These are phyloP conservation scores for Starmerella stellata DNA, from an alignment of 805 yeast species.

Conservation along the genomic window DNA sequence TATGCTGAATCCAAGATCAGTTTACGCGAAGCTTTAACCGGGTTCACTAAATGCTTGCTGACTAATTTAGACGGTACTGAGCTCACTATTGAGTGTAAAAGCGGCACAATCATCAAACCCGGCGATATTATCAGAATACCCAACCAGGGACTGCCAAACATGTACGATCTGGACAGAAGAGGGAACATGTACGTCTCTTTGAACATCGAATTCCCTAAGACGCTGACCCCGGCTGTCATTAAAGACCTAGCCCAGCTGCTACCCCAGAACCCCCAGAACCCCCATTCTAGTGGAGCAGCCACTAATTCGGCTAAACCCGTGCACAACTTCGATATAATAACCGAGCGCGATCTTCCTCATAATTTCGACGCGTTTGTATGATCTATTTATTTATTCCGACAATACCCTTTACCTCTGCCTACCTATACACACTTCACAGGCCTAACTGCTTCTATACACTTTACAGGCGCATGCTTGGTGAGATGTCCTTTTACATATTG, in stretches of 20 bases:
- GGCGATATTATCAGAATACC: conserved; percentile 12
- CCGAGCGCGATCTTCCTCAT: conserved; percentile 6
- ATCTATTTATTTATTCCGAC: too few relatives aligned
- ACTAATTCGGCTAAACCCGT: too few relatives aligned
- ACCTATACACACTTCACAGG: too few relatives aligned
- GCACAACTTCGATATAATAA: too few relatives aligned
- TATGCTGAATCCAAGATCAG: conserved; percentile 42
- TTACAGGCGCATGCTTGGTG: too few relatives aligned
- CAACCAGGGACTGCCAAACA: conserved; percentile 14
- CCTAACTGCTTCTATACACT: too few relatives aligned
- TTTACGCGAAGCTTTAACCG: conserved; percentile 68
- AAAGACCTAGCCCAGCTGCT: conserved; percentile 8
- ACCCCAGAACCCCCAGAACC: too few relatives aligned
- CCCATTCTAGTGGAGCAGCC: too few relatives aligned
- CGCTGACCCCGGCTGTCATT: conserved; percentile 7
- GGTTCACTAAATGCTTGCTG: conserved; percentile 46
- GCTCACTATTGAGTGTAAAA: conserved; percentile 42
- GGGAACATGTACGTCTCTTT: conserved; percentile 16
- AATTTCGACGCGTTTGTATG: too few relatives aligned
- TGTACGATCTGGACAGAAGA: conserved; percentile 2
- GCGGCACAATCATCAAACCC: conserved; percentile 44
- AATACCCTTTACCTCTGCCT: too few relatives aligned
- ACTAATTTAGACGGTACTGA: conserved; percentile 69
- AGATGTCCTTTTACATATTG: too few relatives aligned
- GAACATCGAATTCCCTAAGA: conserved; percentile 14